A percentile compares a stretch with the other conserved stretches of the same genome.
phyloP scores from a whole-genome alignment of 768 basidiomycete species.

The Saitozyma podzolica region DNA sequence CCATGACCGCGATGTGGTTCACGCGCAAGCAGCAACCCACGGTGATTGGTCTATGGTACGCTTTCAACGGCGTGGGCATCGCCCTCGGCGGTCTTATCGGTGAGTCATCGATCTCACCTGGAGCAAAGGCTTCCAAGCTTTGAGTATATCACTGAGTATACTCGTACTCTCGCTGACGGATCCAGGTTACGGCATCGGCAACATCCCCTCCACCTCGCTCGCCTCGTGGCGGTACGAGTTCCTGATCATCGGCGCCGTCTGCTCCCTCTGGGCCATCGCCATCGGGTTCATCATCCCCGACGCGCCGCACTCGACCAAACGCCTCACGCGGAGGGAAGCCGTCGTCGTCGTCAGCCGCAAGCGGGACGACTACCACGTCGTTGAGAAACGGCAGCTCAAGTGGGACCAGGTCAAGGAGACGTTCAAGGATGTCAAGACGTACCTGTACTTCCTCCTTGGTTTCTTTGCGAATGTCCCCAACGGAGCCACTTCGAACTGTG shows the following conservation, averaged over 20 bases:
- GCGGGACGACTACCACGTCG: conserved; percentile 47
- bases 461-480: conserved; percentile 48
- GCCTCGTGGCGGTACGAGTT: conserved; percentile 53
- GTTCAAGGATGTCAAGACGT: conserved; percentile 41
- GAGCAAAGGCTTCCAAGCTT: too few relatives aligned
- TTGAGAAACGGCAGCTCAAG: conserved; percentile 45
- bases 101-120: too few relatives aligned
- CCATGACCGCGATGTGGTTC: conserved; percentile 54
- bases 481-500: conserved; percentile 37
- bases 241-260: conserved; percentile 35
- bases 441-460: conserved; percentile 50
- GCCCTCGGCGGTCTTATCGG: conserved; percentile 55
- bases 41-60: conserved; percentile 54
- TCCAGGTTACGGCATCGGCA: conserved; percentile 33
- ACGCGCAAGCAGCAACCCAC: conserved; percentile 54
- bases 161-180: too few relatives aligned
- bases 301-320: conserved; percentile 42
- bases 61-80: conserved; percentile 55
- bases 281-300: conserved; percentile 46
- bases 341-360: conserved; percentile 47
- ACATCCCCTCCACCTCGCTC: conserved; percentile 41
- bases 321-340: conserved; percentile 44
- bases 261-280: conserved; percentile 41
- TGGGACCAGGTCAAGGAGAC: conserved; percentile 40
- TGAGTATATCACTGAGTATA: too few relatives aligned